Evolutionary conservation across 1,284 basidiomycete genomes (phyloP).

Genomic region (Mycosarcoma maydis): DNA sequence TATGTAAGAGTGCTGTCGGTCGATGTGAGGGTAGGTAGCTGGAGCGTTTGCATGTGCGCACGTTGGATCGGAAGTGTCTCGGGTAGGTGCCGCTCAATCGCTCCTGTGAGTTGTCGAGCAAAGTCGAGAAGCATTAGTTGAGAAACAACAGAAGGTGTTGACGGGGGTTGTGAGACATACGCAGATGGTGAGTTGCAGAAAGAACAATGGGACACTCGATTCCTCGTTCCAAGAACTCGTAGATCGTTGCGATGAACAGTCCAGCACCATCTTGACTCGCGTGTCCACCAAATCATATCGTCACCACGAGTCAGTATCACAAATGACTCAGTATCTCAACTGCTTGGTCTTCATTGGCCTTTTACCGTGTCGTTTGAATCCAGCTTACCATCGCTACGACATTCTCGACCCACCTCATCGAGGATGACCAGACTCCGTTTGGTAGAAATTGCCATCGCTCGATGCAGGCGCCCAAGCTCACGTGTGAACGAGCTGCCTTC

Average conservation of each 20-base stretch:
- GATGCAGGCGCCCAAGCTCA: constrained; percentile 39
- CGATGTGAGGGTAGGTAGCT: constrained; percentile 21
- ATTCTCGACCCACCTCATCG: constrained; percentile 45
- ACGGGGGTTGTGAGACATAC: constrained; percentile 8
- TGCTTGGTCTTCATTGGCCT: not conserved
- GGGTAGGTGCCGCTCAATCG: constrained; percentile 32
- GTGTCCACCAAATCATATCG: too few species aligned
- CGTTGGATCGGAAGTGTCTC: constrained; percentile 21
- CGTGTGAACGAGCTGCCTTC: constrained; percentile 46
- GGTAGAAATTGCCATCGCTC: constrained; percentile 35
- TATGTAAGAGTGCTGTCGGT: constrained; percentile 28
- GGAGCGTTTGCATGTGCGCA: constrained; percentile 46
- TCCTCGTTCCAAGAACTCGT: constrained; percentile 35
- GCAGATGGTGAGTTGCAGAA: constrained; percentile 41
- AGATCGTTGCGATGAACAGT: constrained; percentile 39
- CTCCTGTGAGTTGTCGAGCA: too few species aligned
- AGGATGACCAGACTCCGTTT: constrained; percentile 37
- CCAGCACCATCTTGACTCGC: constrained; percentile 42
- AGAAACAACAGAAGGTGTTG: too few species aligned
- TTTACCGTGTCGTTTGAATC: not conserved
- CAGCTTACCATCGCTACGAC: constrained; percentile 40
- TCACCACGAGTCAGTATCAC: not conserved
- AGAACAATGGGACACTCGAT: constrained; percentile 32
- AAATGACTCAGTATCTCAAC: not conserved
- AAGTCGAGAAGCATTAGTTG: too few species aligned